Percentiles rank a stretch among this genome's conserved stretches.
Evolutionary conservation across 2,329 filamentous ascomycete species (phyloP).

Genomic region (Curvularia sp.): DNA sequence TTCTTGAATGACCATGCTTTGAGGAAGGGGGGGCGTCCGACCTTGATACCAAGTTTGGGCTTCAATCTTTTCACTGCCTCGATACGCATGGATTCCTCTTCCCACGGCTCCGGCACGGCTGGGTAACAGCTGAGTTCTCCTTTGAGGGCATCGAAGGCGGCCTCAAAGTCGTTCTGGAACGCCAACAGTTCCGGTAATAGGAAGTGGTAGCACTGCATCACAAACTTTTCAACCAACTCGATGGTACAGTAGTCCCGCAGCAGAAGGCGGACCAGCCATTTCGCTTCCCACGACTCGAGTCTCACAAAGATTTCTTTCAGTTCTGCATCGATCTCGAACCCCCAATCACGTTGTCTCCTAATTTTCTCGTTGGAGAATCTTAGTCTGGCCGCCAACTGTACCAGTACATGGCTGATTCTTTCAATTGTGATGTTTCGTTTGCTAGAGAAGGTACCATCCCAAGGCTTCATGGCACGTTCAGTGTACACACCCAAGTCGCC

Average conservation of each 20-base stretch:
- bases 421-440: constrained; percentile 65
- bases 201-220: constrained; percentile 71
- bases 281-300: constrained; percentile 70
- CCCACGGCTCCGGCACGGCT: constrained; percentile 43
- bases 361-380: constrained; percentile 71
- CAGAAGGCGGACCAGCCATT: constrained; percentile 86
- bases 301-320: constrained; percentile 54
- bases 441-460: constrained; percentile 56
- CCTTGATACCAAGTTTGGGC: constrained; percentile 54
- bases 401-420: constrained; percentile 72
- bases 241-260: constrained; percentile 78
- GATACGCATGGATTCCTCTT: constrained; percentile 43
- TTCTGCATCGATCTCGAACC: constrained; percentile 34
- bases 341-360: constrained; percentile 28
- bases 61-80: constrained; percentile 51
- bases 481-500: constrained; percentile 77
- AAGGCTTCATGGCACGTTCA: constrained; percentile 67
- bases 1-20: constrained; percentile 69
- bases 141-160: constrained; percentile 65
- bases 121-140: constrained; percentile 51
- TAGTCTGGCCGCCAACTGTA: constrained; percentile 71
- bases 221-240: constrained; percentile 62
- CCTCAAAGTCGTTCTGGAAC: constrained; percentile 72
- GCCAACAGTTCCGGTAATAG: constrained; percentile 73
- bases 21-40: constrained; percentile 55